Percentiles rank a stretch among this genome's conserved stretches.
These are phyloP conservation scores for Dimargaris verticillata DNA, from an alignment of 192 early-diverging fungal species.

Conservation along the genomic window DNA sequence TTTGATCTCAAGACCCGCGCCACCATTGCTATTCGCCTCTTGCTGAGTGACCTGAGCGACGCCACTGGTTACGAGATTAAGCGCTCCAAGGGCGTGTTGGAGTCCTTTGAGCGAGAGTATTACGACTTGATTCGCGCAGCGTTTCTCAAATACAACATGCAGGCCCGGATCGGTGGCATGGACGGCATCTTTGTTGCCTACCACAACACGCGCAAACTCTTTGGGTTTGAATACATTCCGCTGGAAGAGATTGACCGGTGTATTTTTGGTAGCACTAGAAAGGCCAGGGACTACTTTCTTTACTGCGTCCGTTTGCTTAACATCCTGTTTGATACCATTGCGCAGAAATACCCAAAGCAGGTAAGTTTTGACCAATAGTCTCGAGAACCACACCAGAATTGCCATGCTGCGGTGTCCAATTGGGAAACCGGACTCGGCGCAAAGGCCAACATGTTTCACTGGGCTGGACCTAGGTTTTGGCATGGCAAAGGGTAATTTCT, in stretches of 20 bases:
- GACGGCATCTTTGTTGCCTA: slow-evolving; percentile 86
- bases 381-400: too few species aligned
- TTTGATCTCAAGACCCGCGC: slow-evolving; percentile 93
- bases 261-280: slow-evolving; percentile 50
- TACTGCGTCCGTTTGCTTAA: slow-evolving; percentile 43
- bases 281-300: slow-evolving; percentile 56
- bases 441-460: too few species aligned
- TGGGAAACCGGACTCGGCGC: too few species aligned
- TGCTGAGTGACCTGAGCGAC: slow-evolving; percentile 24
- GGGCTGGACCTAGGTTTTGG: too few species aligned
- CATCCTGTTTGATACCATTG: slow-evolving; percentile 40
- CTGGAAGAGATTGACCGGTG: slow-evolving; percentile 65
- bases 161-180: slow-evolving; percentile 87
- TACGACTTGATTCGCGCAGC: slow-evolving; percentile 86
- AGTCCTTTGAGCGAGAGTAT: slow-evolving; percentile 84
- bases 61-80: slow-evolving; percentile 4
- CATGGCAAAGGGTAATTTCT: too few species aligned
- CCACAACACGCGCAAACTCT: slow-evolving; percentile 77
- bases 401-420: too few species aligned
- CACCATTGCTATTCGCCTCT: slow-evolving; percentile 62
- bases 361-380: not conserved
- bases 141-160: slow-evolving; percentile 77
- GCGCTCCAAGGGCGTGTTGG: slow-evolving; percentile 32
- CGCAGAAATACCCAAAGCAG: slow-evolving; percentile 36
- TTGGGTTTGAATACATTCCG: slow-evolving; percentile 89